A percentile compares a stretch with the other conserved stretches of the same genome.
These are phyloP conservation scores for Pouteria campechiana DNA, from an alignment of 179 eudicot genomes.

Conservation along the genomic window DNA sequence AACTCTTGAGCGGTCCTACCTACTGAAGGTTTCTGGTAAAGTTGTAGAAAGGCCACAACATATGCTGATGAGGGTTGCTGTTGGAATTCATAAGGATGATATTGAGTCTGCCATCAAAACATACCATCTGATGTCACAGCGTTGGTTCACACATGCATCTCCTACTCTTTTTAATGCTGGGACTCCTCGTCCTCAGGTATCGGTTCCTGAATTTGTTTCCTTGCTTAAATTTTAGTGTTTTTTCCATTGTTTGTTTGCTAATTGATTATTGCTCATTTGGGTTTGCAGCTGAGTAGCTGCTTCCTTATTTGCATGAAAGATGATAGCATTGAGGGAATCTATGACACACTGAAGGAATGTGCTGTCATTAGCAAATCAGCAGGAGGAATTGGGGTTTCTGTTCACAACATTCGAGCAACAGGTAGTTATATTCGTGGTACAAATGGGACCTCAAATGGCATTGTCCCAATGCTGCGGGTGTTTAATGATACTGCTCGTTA, in stretches of 20 bases:
- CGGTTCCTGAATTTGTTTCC: no score
- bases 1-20: conserved; percentile 95
- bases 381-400: conserved; percentile 94
- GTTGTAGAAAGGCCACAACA: conserved; percentile 11
- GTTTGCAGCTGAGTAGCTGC: conserved; percentile 98
- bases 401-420: conserved; percentile 94
- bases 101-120: neutral
- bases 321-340: conserved; percentile 92
- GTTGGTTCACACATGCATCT: conserved; percentile 1
- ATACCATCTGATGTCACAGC: neutral
- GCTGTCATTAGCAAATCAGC: conserved; percentile 97
- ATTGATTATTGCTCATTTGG: no score
- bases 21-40: conserved; percentile 24
- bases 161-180: neutral
- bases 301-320: conserved; percentile 92
- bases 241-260: no score
- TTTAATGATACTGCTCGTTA: conserved; percentile 69
- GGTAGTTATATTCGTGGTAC: conserved; percentile 97
- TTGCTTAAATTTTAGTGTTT: no score
- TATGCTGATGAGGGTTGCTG: neutral
- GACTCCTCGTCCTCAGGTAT: conserved; percentile 91
- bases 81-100: neutral
- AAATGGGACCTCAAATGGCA: conserved; percentile 94
- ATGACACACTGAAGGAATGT: conserved; percentile 91
- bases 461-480: conserved; percentile 35